These are phyloP conservation scores for Coemansia sp. DNA, from an alignment of 192 early-diverging fungal genomes.

Conservation along the genomic window DNA sequence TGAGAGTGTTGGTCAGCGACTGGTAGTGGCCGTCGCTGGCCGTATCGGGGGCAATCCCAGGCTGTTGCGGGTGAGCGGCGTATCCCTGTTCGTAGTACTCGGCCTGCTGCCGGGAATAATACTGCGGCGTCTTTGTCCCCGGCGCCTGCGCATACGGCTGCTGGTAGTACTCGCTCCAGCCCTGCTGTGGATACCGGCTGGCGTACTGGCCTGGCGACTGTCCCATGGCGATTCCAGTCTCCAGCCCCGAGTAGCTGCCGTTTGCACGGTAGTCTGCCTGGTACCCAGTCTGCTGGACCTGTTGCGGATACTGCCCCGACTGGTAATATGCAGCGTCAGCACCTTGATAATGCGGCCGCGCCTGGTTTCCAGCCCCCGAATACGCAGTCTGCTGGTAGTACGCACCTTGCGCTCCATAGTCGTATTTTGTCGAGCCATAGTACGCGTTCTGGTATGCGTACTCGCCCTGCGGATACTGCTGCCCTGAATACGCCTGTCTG, in stretches of 20 bases:
- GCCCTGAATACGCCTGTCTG: neutral
- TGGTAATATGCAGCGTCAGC: conserved; percentile 22
- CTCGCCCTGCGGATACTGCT: conserved; percentile 6
- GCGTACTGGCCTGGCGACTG: conserved; percentile 16
- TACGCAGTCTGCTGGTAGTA: conserved; percentile 17
- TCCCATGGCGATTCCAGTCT: conserved; percentile 24
- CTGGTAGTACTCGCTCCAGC: conserved; percentile 33
- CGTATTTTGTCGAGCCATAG: conserved; percentile 30
- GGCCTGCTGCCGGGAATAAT: conserved; percentile 2
- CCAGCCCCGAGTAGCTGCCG: conserved; percentile 27
- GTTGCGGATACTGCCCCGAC: conserved; percentile 17
- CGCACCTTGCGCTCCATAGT: conserved; percentile 5
- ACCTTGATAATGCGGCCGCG: conserved; percentile 14
- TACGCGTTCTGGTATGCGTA: conserved; percentile 15
- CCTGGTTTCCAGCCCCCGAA: conserved; percentile 6
- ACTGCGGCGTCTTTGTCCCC: conserved; percentile 3
- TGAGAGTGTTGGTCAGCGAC: neutral
- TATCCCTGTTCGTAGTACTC: conserved; percentile 36
- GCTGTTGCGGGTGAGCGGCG: conserved; percentile 18
- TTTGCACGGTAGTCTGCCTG: conserved; percentile 11
- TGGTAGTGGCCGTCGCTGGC: neutral
- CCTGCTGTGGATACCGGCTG: conserved; percentile 9
- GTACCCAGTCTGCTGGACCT: conserved; percentile 6
- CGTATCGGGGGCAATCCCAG: neutral
- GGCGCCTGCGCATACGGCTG: conserved; percentile 16